Conservation (phyloP, 1,284 basidiomycete species). For the Thecaphora frezii region DNA sequence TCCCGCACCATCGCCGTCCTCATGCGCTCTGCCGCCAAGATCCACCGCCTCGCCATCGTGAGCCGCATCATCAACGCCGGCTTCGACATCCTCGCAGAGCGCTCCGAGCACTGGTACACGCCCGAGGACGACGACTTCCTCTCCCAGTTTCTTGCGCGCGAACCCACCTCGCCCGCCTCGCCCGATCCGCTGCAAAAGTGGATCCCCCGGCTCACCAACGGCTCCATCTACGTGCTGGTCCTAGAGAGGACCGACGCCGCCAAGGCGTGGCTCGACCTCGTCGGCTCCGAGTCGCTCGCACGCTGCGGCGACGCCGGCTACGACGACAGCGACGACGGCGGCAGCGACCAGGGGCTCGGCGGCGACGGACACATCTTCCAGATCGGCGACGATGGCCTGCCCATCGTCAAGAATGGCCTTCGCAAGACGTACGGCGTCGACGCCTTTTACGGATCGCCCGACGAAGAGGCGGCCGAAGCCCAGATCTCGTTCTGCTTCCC, state of each 20-base stretch:
- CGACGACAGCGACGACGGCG: not conserved
- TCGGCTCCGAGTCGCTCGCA: constrained; percentile 5
- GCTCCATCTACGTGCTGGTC: constrained; percentile 20
- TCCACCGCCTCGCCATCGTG: constrained; percentile 27
- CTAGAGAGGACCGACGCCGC: constrained; percentile 18
- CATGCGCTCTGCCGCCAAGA: constrained; percentile 10
- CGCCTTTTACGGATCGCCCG: constrained; percentile 33
- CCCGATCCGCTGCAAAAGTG: constrained; percentile 22
- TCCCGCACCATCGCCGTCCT: constrained; percentile 26
- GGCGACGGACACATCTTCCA: not conserved
- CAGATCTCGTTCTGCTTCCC: constrained; percentile 40
- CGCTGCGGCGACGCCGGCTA: not conserved
- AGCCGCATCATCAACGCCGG: constrained; percentile 9
- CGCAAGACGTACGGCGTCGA: constrained; percentile 15
- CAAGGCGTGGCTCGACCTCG: constrained; percentile 12
- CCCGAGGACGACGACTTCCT: constrained; percentile 38
- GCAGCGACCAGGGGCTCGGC: not conserved
- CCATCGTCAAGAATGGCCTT: constrained; percentile 3
- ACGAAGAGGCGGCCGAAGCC: constrained; percentile 11
- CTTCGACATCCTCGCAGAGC: constrained; percentile 30
- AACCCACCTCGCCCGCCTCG: constrained; percentile 14
- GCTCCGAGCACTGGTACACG: constrained; percentile 12
- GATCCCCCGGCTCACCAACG: constrained; percentile 26
- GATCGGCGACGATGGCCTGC: constrained; percentile 8
- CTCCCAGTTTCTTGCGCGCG: constrained; percentile 26